phyloP scores from a whole-genome alignment of 345 rosid genomes.

The Lumnitzera littorea region DNA sequence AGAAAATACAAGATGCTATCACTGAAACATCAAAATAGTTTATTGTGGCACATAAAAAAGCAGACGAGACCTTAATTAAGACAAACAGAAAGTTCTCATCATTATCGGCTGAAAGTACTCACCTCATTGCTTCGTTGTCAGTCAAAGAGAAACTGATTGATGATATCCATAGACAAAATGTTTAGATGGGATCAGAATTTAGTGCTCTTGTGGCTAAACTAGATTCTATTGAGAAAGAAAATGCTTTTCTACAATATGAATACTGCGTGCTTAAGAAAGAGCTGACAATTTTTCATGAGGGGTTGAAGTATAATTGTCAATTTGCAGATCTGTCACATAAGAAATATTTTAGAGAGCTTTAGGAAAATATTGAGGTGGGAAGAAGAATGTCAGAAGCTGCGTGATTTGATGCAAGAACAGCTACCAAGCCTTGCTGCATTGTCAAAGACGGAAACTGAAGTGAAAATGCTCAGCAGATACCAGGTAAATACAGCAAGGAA shows the following conservation, averaged over 20 bases:
- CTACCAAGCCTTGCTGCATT: slow-evolving; percentile 43
- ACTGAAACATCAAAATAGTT: slow-evolving; percentile 24
- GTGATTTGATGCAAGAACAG: slow-evolving; percentile 47
- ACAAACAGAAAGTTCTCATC: slow-evolving; percentile 38
- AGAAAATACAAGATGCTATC: slow-evolving; percentile 34
- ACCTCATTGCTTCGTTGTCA: slow-evolving; percentile 41
- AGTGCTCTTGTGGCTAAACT: slow-evolving; percentile 48
- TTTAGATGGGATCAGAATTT: slow-evolving; percentile 60
- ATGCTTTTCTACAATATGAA: slow-evolving; percentile 75
- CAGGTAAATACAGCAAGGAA: slow-evolving; percentile 29
- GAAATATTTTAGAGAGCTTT: slow-evolving; percentile 48
- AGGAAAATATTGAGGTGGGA: slow-evolving; percentile 66
- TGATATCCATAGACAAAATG: slow-evolving; percentile 36
- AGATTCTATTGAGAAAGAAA: slow-evolving; percentile 76
- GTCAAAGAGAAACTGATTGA: slow-evolving; percentile 57
- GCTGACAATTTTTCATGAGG: slow-evolving; percentile 62
- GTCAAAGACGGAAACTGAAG: slow-evolving; percentile 37
- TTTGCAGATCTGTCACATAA: slow-evolving; percentile 55
- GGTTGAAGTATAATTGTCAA: slow-evolving; percentile 55
- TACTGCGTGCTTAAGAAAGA: slow-evolving; percentile 76
- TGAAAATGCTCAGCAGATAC: slow-evolving; percentile 31
- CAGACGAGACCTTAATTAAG: slow-evolving; percentile 41
- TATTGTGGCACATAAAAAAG: slow-evolving; percentile 24
- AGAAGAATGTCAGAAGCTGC: slow-evolving; percentile 79
- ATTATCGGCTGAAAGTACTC: slow-evolving; percentile 50